Percentiles rank a stretch among this genome's conserved stretches.
Conservation (phyloP, 1,284 basidiomycete species). For the Ganoderma meredithae region DNA sequence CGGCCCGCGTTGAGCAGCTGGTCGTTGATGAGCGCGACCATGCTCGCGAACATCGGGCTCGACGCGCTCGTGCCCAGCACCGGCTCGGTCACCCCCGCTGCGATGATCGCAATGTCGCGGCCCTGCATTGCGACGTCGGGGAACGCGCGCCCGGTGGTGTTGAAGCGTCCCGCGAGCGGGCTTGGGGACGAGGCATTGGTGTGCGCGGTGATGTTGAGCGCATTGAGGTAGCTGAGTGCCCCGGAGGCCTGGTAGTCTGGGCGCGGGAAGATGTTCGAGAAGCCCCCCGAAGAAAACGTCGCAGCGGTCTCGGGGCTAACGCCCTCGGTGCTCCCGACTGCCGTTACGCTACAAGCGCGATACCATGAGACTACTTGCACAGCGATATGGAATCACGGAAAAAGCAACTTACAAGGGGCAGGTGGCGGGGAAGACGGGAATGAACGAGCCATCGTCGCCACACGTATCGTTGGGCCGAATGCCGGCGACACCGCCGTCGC, state of each 20-base stretch:
- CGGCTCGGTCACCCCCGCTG: constrained; percentile 49
- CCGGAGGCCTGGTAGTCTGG: constrained; percentile 47
- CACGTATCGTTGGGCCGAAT: constrained; percentile 56
- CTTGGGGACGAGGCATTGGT: constrained; percentile 9
- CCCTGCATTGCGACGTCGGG: constrained; percentile 35
- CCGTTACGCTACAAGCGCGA: constrained; percentile 54
- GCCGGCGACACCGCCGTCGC: constrained; percentile 70
- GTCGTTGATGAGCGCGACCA: constrained; percentile 67
- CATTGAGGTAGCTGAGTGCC: constrained; percentile 40
- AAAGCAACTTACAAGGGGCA: constrained; percentile 40
- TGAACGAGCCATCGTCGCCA: constrained; percentile 58
- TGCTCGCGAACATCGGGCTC: constrained; percentile 63
- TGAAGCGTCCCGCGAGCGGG: constrained; percentile 30
- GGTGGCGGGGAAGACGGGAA: constrained; percentile 64
- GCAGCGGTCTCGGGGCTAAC: constrained; percentile 56
- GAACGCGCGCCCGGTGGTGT: constrained; percentile 35
- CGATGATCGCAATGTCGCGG: constrained; percentile 57
- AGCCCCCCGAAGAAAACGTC: constrained; percentile 52
- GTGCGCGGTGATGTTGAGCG: constrained; percentile 33
- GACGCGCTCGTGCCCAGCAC: constrained; percentile 68
- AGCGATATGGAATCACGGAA: too few relatives aligned
- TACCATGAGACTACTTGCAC: constrained; percentile 11
- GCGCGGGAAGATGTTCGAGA: constrained; percentile 50
- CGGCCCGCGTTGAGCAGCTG: constrained; percentile 56
- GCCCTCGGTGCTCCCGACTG: constrained; percentile 59